Conservation (phyloP, 2,329 filamentous ascomycete species). For the Rutstroemia sp. region DNA sequence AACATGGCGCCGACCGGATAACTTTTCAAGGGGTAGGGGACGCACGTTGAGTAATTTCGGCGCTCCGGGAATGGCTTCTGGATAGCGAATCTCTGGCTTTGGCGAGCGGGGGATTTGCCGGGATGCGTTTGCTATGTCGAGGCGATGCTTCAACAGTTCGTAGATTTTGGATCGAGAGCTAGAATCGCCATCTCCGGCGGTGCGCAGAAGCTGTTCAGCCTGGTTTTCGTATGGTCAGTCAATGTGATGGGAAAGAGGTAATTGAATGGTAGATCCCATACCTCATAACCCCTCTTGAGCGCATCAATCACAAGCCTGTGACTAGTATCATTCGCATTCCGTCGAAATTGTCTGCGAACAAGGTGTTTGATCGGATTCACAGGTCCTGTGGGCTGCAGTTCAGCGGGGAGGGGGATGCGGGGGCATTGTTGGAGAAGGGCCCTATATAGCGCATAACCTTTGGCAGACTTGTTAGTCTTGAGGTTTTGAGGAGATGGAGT, state of each 20-base stretch:
- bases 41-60: conserved; percentile 42
- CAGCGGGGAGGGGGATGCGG: conserved; percentile 44
- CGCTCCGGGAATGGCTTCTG: conserved; percentile 26
- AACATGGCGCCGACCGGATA: conserved; percentile 48
- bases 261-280: conserved; percentile 24
- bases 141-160: conserved; percentile 27
- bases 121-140: background rate
- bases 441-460: conserved; percentile 65
- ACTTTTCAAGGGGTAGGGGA: conserved; percentile 40
- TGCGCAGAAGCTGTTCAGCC: conserved; percentile 25
- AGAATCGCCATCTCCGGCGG: conserved; percentile 19
- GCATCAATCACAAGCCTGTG: conserved; percentile 52
- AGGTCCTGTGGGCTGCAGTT: conserved; percentile 31
- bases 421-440: conserved; percentile 55
- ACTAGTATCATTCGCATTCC: conserved; percentile 51
- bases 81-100: conserved; percentile 12
- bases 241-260: background rate
- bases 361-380: conserved; percentile 45
- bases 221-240: conserved; percentile 2
- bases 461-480: background rate
- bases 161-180: conserved; percentile 25
- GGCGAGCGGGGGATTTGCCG: conserved; percentile 7
- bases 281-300: conserved; percentile 63
- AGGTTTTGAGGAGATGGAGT: background rate
- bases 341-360: conserved; percentile 54